A percentile compares a stretch with the other conserved stretches of the same genome.
phyloP scores from a whole-genome alignment of 192 early-diverging fungal species.

The Backusella tuberculispora region DNA sequence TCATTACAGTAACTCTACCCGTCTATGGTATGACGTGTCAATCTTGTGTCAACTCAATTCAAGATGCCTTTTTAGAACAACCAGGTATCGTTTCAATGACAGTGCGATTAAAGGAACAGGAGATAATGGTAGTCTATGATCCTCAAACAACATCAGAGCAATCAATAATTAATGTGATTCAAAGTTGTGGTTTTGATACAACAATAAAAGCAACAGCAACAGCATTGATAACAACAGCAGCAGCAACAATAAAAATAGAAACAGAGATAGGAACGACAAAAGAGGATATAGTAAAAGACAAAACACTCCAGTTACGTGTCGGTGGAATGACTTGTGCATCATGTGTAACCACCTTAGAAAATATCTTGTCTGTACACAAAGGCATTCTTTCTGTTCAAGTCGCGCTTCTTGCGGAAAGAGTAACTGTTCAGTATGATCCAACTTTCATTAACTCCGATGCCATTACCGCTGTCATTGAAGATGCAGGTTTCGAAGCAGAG shows the following conservation, averaged over 20 bases:
- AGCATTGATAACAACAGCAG: conserved; percentile 2
- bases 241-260: neutral
- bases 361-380: conserved; percentile 51
- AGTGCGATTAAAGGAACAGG: neutral
- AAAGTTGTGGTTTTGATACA: conserved; percentile 52
- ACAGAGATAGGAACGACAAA: conserved; percentile 55
- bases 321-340: conserved; percentile 90
- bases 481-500: conserved; percentile 81
- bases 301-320: conserved; percentile 70
- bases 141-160: conserved; percentile 57
- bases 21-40: conserved; percentile 88
- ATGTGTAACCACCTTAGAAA: conserved; percentile 81
- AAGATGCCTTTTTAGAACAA: conserved; percentile 50
- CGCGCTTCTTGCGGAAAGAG: conserved; percentile 77
- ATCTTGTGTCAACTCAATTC: conserved; percentile 78
- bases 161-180: conserved; percentile 40
- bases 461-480: conserved; percentile 72
- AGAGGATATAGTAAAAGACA: conserved; percentile 39
- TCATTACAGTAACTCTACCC: conserved; percentile 24
- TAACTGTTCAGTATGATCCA: conserved; percentile 72
- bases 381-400: conserved; percentile 59
- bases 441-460: conserved; percentile 35
- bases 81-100: conserved; percentile 42
- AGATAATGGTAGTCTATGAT: conserved; percentile 35
- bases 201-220: neutral